Evolutionary conservation across 1,284 basidiomycete species (phyloP), one percentile per base, ranked within the genome.

Genomic region (Polyporus tsugae): DNA sequence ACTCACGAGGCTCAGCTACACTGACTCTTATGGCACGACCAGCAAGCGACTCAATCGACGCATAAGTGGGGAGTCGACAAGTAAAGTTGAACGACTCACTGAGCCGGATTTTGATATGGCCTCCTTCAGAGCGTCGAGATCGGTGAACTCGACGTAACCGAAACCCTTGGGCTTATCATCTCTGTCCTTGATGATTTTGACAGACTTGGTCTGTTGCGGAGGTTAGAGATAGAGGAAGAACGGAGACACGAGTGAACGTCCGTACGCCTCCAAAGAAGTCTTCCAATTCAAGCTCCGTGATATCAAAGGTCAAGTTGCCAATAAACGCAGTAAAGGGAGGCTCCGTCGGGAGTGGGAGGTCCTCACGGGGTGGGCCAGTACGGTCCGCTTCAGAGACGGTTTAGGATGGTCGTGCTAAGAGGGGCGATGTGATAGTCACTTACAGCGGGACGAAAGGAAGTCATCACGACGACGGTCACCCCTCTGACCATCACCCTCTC

Each of bases 311-410:
- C 63, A 99, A 85, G 82, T 99, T 99, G 66, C 97, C 98, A 73
- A 99, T 87, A 76, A 96, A 99, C 9, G 95, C 97, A 46, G 97
- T 99, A 83, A 90, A 99, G 13, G 98, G 98, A 17, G 98, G 95
- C 71, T 90, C 89, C 60, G 94, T 94, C n/a, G 98, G 98, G 44
- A 99, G 82, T 38, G 98, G 97, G 17, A 99, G 84, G 79, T 99
- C 97, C 77, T 97, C 95, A 71, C 96, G 91, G 19, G 39, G 41
- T 61, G 88, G 85, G 70, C 89, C 85, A 33, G 82, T 78, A 78
- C 90, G 88, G 81, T 94, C 92, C 72, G 84, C 92, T 94, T 72
- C 35, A 58, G 62, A 22, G 69, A 46, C 29, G 46, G 61, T 70
- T 72, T 58, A 61, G n/a, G 46, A 60, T 63, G 25, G 10, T 53